phyloP scores from a whole-genome alignment of 345 rosid species.

The Hibiscus tridactylites region DNA sequence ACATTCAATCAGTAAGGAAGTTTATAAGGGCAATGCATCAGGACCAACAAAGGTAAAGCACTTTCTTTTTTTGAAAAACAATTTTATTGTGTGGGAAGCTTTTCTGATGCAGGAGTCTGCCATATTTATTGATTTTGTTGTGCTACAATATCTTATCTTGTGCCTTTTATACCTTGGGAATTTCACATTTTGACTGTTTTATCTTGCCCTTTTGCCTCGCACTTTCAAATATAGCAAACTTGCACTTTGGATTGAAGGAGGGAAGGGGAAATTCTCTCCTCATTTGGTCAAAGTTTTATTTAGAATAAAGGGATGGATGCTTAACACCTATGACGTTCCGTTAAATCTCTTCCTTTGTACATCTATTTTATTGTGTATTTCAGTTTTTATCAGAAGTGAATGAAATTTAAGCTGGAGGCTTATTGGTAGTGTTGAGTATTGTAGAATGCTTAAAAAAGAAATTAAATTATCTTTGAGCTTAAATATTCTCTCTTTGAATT shows the following conservation, averaged over 20 bases:
- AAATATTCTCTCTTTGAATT: background rate
- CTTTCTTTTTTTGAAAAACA: background rate
- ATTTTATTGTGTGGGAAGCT: background rate
- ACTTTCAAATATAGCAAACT: background rate
- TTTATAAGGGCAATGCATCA: conserved; percentile 98
- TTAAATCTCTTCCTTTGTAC: background rate
- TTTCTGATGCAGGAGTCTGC: background rate
- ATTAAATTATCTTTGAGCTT: background rate
- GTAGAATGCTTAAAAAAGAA: background rate
- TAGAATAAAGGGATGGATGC: background rate
- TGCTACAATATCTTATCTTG: background rate
- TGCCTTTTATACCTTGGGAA: background rate
- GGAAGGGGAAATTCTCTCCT: background rate
- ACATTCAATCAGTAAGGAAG: conserved; percentile 89
- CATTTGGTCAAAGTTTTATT: background rate
- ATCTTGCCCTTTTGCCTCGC: background rate
- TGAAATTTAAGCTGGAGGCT: background rate
- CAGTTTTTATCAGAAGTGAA: background rate
- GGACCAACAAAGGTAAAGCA: conserved; percentile 74
- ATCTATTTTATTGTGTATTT: background rate
- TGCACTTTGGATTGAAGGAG: background rate
- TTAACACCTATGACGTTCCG: background rate
- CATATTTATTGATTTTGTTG: background rate
- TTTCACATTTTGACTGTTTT: background rate
- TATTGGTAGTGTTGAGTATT: background rate